Percentiles rank a stretch among this genome's conserved stretches.
These are phyloP conservation scores for Chaetomium sp. DNA, from an alignment of 2,329 filamentous ascomycete species.

Conservation along the genomic window DNA sequence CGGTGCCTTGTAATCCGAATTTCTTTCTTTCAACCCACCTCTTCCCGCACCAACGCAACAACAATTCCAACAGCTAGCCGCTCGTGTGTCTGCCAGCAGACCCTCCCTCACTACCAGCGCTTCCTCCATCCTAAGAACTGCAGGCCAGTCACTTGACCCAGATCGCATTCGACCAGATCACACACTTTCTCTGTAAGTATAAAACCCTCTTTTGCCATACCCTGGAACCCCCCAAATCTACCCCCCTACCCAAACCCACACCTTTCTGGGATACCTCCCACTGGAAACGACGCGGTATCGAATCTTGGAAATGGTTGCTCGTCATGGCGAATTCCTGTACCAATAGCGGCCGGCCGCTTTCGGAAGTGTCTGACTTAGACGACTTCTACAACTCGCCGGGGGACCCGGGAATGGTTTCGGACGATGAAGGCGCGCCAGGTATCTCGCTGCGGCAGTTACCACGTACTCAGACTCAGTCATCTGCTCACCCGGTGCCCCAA, in stretches of 20 bases:
- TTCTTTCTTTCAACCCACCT: too few relatives aligned
- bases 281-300: neutral
- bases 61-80: conserved; percentile 1
- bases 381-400: neutral
- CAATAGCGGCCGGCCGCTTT: neutral
- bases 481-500: neutral
- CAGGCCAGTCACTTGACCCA: conserved; percentile 13
- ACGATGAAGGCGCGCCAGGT: neutral
- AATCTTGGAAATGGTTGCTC: neutral
- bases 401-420: neutral
- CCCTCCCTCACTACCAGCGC: neutral
- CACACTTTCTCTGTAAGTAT: conserved; percentile 17
- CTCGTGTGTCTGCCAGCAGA: conserved; percentile 12
- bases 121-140: conserved; percentile 6
- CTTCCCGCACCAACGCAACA: neutral
- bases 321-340: neutral
- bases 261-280: neutral
- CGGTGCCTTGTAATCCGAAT: too few relatives aligned
- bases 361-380: neutral
- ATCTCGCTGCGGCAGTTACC: neutral
- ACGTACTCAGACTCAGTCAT: neutral
- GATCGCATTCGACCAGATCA: neutral
- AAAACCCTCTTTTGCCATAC: neutral
- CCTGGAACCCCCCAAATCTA: neutral
- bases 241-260: too few relatives aligned